phyloP scores from a whole-genome alignment of 805 yeast species.

The Priceomyces melissophilus region DNA sequence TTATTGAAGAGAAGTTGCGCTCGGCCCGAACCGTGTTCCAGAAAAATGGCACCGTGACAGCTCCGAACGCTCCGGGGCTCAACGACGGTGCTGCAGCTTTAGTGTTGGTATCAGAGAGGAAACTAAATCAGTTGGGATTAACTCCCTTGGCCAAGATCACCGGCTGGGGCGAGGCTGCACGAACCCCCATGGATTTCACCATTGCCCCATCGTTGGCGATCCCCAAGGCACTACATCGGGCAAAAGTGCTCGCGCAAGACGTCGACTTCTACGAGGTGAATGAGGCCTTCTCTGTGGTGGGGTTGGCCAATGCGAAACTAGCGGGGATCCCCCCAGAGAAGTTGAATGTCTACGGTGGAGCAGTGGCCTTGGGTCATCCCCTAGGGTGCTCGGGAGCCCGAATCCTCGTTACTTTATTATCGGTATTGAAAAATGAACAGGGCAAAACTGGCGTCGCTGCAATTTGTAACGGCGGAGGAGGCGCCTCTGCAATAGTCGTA shows the following conservation, averaged over 20 bases:
- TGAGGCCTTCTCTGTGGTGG: constrained; percentile 97
- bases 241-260: constrained; percentile 58
- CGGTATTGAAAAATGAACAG: constrained; percentile 78
- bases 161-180: constrained; percentile 99
- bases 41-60: constrained; percentile 94
- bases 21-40: constrained; percentile 93
- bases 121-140: constrained; percentile 79
- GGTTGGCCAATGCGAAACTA: constrained; percentile 80
- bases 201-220: constrained; percentile 93
- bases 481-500: constrained; percentile 83
- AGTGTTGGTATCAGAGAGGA: constrained; percentile 77
- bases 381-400: constrained; percentile 94
- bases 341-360: constrained; percentile 91
- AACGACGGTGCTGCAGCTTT: constrained; percentile 99
- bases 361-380: constrained; percentile 94
- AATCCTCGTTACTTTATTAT: constrained; percentile 79
- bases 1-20: constrained; percentile 72
- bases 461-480: constrained; percentile 99
- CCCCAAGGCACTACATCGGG: constrained; percentile 92
- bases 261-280: constrained; percentile 93
- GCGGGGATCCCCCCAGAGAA: constrained; percentile 60
- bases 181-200: constrained; percentile 91
- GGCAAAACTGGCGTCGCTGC: constrained; percentile 88
- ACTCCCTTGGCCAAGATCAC: constrained; percentile 84
- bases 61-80: constrained; percentile 93